phyloP scores from a whole-genome alignment of 2,329 filamentous ascomycete species.

The Hymenoscyphus fraxineus region DNA sequence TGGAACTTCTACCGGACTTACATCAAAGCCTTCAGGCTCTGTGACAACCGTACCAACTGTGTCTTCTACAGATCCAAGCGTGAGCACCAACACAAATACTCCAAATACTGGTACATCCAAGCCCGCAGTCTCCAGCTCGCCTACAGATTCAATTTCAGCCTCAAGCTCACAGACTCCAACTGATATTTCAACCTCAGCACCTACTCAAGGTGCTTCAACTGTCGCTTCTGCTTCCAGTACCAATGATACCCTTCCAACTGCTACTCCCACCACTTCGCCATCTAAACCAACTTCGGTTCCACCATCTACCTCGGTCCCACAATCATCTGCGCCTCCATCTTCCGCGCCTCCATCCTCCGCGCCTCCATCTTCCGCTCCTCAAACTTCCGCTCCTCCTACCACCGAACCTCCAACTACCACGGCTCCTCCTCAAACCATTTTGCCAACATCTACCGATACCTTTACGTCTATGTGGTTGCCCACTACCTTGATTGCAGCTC shows the following conservation, averaged over 20 bases:
- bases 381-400: constrained; percentile 13
- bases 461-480: constrained; percentile 29
- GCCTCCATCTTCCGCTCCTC: constrained; percentile 15
- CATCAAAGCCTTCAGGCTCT: background rate
- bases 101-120: background rate
- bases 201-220: background rate
- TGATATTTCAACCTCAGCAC: background rate
- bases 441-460: constrained; percentile 29
- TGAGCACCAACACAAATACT: background rate
- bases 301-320: constrained; percentile 9
- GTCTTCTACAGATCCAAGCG: background rate
- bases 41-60: background rate
- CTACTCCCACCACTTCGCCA: constrained; percentile 8
- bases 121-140: background rate
- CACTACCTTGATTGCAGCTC: constrained; percentile 27
- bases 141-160: constrained; percentile 4
- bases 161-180: background rate
- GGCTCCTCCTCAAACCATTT: constrained; percentile 11
- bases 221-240: constrained; percentile 1
- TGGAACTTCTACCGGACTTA: background rate
- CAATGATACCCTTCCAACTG: constrained; percentile 14
- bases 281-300: constrained; percentile 7
- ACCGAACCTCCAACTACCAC: constrained; percentile 11
- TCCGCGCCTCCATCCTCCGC: constrained; percentile 3
- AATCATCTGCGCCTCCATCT: constrained; percentile 9